Evolutionary conservation across 768 basidiomycete genomes (phyloP), one percentile per base, ranked within the genome.

Genomic region (Pleurotus ostreatus): DNA sequence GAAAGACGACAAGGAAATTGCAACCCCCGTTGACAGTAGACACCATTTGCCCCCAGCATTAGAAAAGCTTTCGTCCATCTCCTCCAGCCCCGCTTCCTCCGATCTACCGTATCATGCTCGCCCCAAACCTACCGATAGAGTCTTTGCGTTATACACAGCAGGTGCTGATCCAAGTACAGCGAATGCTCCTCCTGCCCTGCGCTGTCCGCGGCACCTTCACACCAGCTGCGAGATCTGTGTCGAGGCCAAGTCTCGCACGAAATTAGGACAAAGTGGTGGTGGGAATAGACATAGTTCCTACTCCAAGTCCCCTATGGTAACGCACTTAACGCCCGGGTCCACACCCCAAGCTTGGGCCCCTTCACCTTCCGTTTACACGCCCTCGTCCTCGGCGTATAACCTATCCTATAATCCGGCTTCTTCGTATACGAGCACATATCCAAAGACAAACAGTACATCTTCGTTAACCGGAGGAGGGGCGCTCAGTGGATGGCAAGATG

Each of bases 141-240:
- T 76, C 3, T 73, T 71, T 30, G 62, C 71, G 0, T 68, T 88
- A 12, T 91, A 88, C 65, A 73, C 75, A 59, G 78, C 74, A 4
- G 87, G 88, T 45, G 78, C 82, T 2, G 82, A 87, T 62, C 83
- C 82, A 1, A 77, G 73, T 43, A 81, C 83, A 0, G 79, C 83
- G 5, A 85, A 84, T 66, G 80, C 84, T 2, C 81, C 85, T 2
- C 81, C 84, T 4, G 74, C 80, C 0, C 73, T 83, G 64, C 82
- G 86, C 43, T 92, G 89, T 62, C 83, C 87, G 0, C 78, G 88
- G 16, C 89, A 92, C 66, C 75, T 92, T 1, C 82, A 86, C 61
- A 83, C 82, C 4, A 81, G 80, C 34, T 92, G 89, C 61, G 82
- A 88, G 61, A 89, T 90, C 57, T 92, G 89, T 61, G 81, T 87